Conservation (phyloP, 352 stramenopile species). For the Phytophthora pinifolia region DNA sequence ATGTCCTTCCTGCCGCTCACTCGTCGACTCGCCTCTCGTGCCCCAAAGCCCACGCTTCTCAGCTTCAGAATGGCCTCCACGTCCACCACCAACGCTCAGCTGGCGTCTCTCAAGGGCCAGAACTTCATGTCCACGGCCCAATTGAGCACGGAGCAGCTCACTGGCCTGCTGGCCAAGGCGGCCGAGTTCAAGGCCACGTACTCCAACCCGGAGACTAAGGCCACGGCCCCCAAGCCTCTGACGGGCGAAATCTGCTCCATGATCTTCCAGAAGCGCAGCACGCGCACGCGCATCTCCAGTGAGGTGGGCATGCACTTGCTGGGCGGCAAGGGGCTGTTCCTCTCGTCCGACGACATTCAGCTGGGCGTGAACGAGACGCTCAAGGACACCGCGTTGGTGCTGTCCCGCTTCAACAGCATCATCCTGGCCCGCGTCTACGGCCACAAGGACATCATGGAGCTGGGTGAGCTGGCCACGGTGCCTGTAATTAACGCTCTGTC, state of each 20-base stretch:
- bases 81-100: constrained; percentile 31
- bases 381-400: constrained; percentile 86
- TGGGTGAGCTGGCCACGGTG: constrained; percentile 90
- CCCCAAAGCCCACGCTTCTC: background rate
- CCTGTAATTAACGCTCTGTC: constrained; percentile 98
- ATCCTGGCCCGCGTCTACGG: constrained; percentile 96
- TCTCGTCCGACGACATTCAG: constrained; percentile 97
- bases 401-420: constrained; percentile 95
- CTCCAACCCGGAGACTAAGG: constrained; percentile 53
- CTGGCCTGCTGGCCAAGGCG: constrained; percentile 63
- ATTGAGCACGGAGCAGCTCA: constrained; percentile 49
- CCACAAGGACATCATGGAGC: constrained; percentile 89
- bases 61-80: constrained; percentile 14
- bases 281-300: constrained; percentile 91
- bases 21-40: constrained; percentile 21
- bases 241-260: constrained; percentile 87
- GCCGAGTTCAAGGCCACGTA: constrained; percentile 73
- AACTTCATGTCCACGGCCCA: constrained; percentile 79
- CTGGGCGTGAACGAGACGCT: constrained; percentile 98
- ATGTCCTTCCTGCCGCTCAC: constrained; percentile 28
- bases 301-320: constrained; percentile 97
- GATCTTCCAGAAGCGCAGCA: constrained; percentile 95
- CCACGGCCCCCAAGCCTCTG: constrained; percentile 59
- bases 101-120: constrained; percentile 55
- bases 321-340: constrained; percentile 96